phyloP scores from a whole-genome alignment of 805 yeast genomes.

The Hagleromyces aurorensis region DNA sequence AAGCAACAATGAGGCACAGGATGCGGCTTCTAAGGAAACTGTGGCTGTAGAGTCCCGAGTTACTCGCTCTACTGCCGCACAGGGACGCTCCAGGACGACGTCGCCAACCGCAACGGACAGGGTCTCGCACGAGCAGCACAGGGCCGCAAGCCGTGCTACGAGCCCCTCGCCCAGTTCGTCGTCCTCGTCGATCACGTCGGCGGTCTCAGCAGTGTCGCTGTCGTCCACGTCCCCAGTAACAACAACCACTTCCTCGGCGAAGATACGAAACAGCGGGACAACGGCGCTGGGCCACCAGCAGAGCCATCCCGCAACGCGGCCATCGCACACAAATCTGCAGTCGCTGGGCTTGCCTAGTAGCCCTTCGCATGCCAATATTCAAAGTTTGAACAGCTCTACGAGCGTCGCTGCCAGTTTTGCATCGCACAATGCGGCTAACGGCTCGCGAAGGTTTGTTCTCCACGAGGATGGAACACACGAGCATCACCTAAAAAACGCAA shows the following conservation, averaged over 20 bases:
- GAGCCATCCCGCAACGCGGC: neutral
- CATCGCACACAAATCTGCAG: neutral
- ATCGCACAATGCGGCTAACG: neutral
- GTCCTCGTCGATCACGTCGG: constrained; percentile 12
- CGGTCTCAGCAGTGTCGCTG: constrained; percentile 10
- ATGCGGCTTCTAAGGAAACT: too few relatives aligned
- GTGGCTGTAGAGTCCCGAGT: too few relatives aligned
- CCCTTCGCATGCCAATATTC: too few relatives aligned
- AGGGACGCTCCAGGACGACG: too few relatives aligned
- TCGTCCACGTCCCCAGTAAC: constrained; percentile 12
- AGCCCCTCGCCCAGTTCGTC: constrained; percentile 10
- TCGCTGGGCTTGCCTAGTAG: too few relatives aligned
- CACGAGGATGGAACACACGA: constrained; percentile 69
- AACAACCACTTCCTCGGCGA: constrained; percentile 6
- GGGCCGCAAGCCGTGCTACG: too few relatives aligned
- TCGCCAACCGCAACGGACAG: neutral
- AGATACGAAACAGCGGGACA: constrained; percentile 6
- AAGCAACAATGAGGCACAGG: too few relatives aligned
- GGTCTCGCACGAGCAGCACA: neutral
- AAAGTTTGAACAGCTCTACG: too few relatives aligned
- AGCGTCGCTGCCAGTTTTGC: constrained; percentile 1
- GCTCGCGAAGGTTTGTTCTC: constrained; percentile 38
- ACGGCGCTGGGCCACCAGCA: neutral
- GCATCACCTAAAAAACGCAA: constrained; percentile 69
- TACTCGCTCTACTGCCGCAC: too few relatives aligned